Base-by-base conservation (phyloP, 805 yeast species). In the Saccharomycodes ludwigii region DNA sequence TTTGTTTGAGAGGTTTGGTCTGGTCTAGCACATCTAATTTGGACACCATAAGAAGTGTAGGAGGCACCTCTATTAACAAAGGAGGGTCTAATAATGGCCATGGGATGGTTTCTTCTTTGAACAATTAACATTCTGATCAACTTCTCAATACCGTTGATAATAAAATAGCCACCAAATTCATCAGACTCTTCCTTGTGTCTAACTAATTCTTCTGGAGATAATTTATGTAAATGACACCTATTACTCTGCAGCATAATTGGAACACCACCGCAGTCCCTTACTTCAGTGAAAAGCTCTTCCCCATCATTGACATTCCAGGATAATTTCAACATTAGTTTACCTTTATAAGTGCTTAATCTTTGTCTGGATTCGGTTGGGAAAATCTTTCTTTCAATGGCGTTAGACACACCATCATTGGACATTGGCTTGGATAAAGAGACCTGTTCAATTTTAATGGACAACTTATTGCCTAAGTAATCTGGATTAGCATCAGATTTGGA, bases 1-100 rank as follows among this genome's bases (percentile, higher is more conserved):
- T 88, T 91, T 4, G 97, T 85, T 60, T 86, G 96, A 14, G 98
- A 86, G 13, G 95, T 81, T 63, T 91, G 97, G 59, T 91, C 98
- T 4, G 94, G 94, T 53, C 98, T 74, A 3, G 85, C 96, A 39
- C 79, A 73, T 61, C 98, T 74, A 39, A 91, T 79, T 63, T 86
- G 96, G 39, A 91, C 74, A 76, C 98, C 98, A 45, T 59, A 91
- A 38, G 76, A 74, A 24, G 95, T 65, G 60, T 91, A 91, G 6
- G 83, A 60, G 5, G 88, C 79, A 49, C 98, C 98, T 68, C 98
- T 78, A 61, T 85, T 85, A 31, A 77, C 78, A 51, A 88, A 91
- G 8, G 94, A 81, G 21, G 95, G 93, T 63, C 98, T 83, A 37
- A 85, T 78, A 47, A 91, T 74, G 9, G 97, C 97, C 95, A 91